Evolutionary conservation across 306 rosid species (phyloP), one percentile per base, ranked within the genome.

Genomic region (Cajanus cajan): DNA sequence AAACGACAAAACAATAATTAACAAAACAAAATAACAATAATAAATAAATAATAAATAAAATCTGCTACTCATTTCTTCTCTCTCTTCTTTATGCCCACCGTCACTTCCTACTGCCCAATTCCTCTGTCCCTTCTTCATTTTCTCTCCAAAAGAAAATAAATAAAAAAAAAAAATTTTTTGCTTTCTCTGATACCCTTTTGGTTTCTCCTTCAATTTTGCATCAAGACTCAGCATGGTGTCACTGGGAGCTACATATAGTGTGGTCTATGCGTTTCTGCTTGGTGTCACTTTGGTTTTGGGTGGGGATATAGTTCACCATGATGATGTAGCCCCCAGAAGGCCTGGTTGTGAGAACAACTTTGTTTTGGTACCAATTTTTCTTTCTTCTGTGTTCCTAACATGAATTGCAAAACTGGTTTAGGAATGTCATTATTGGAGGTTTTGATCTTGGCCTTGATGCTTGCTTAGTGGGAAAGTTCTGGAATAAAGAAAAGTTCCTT

Each of bases 291-390:
- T 87, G 80, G 92, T 77, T 62, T 84, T 90, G 10, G 96, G 92
- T 78, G 98, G 98, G 25, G 99, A 95, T 66, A 93, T 95, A 71
- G 99, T 95, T 76, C 99, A 95, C 76, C 96, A 81, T 48, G 99
- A 95, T 65, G 61, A 86, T 82, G 59, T 86, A 66, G 91, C 99
- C 77, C 99, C 99, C 0, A 82, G 68, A 71, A 84, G 93, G 52
- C 98, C 98, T 83, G 98, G 99, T 18, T 95, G 99, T 71, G 90
- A 89, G 1, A 95, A 95, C 83, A 85, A 87, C 87, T 93, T 96
- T 79, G 99, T 96, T 82, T 90, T 96, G 96, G 99, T 96, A 87
- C 80, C 76, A 19, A 59, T 48, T 76, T 62, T 16, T 69, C 62
- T 74, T 33, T 14, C 69, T 65, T 63, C 0, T 34, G 24, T 37